Evolutionary conservation across 1,139 yeast species (phyloP).

Genomic region (Saccharomyces hybrid): DNA sequence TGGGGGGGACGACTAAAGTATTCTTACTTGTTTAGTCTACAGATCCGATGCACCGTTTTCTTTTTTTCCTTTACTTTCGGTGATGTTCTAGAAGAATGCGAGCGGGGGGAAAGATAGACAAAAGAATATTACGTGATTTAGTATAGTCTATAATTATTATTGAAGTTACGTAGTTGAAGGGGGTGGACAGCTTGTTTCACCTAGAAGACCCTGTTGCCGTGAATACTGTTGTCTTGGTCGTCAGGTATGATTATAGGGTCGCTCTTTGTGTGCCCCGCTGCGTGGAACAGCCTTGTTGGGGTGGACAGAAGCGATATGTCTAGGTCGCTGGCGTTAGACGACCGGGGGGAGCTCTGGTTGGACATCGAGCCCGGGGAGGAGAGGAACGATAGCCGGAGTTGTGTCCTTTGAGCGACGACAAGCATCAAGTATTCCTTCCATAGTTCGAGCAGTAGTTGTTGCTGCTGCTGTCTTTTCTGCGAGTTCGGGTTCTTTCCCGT

Average conservation of each 20-base stretch:
- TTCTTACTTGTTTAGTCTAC: background rate
- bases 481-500: background rate
- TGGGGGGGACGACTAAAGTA: background rate
- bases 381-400: slow-evolving; percentile 22
- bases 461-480: background rate
- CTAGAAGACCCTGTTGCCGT: background rate
- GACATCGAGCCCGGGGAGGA: slow-evolving; percentile 1
- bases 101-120: background rate
- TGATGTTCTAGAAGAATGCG: background rate
- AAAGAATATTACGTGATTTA: background rate
- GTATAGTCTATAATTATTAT: background rate
- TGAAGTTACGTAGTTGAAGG: background rate
- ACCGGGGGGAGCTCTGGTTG: background rate
- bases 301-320: background rate
- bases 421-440: slow-evolving; percentile 29
- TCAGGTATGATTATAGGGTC: background rate
- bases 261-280: background rate
- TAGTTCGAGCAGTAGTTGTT: slow-evolving; percentile 7
- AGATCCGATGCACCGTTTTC: background rate
- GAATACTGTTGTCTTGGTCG: background rate
- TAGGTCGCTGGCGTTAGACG: slow-evolving; percentile 2
- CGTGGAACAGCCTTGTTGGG: background rate
- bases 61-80: background rate
- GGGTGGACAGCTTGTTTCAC: too few species aligned
- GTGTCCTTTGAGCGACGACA: slow-evolving; percentile 25